phyloP scores from a whole-genome alignment of 352 stramenopile genomes.

The Halophytophthora polymorphica region DNA sequence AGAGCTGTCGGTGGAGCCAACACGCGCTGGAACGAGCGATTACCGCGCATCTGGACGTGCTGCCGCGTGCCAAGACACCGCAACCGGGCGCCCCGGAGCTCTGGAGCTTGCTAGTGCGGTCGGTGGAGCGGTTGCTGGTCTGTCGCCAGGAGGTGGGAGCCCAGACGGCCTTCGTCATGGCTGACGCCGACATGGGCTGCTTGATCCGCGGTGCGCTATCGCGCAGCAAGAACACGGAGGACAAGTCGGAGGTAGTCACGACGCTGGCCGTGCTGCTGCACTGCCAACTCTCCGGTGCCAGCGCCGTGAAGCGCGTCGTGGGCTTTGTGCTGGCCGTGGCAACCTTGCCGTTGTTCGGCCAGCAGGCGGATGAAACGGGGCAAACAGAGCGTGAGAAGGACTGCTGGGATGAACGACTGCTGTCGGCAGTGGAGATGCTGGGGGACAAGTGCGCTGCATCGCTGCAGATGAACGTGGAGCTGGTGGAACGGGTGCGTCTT shows the following conservation, averaged over 20 bases:
- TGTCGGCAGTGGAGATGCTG: constrained; percentile 16
- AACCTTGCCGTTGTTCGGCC: constrained; percentile 7
- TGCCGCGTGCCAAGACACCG: constrained; percentile 13
- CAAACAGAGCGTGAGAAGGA: background rate
- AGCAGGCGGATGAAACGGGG: background rate
- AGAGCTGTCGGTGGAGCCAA: constrained; percentile 26
- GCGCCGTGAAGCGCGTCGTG: constrained; percentile 29
- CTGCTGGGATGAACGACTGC: constrained; percentile 13
- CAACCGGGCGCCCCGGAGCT: constrained; percentile 1
- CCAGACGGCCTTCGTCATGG: constrained; percentile 20
- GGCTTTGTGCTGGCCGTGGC: constrained; percentile 27
- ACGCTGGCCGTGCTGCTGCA: constrained; percentile 22
- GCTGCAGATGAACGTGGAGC: constrained; percentile 23
- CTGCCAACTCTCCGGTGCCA: constrained; percentile 32
- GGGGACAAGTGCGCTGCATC: constrained; percentile 31
- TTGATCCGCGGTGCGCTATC: constrained; percentile 17
- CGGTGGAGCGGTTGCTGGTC: constrained; percentile 24
- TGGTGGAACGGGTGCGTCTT: constrained; percentile 25
- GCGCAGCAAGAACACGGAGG: background rate
- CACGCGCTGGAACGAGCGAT: constrained; percentile 39
- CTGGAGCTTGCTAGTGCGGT: constrained; percentile 21
- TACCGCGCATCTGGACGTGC: constrained; percentile 48
- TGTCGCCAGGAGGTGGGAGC: constrained; percentile 18
- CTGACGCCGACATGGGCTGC: constrained; percentile 23
- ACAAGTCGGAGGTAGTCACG: constrained; percentile 8